Conservation (phyloP, 441 rosid species). For the Heliophila coronopifolia region DNA sequence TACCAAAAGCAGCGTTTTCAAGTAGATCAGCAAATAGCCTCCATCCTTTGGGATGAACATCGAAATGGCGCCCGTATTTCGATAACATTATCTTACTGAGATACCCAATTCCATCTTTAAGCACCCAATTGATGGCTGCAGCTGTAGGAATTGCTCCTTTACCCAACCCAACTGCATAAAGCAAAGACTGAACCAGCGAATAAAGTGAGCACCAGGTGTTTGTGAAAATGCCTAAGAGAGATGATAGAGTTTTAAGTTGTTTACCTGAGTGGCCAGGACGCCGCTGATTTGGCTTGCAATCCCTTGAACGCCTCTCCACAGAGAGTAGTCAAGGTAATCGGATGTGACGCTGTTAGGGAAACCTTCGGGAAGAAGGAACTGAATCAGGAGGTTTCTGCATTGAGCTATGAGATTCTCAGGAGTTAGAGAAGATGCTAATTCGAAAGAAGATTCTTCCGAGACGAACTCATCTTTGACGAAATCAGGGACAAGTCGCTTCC, state of each 20-base stretch:
- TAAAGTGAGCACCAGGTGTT: conserved; percentile 7
- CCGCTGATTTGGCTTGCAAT: conserved; percentile 86
- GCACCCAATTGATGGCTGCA: conserved; percentile 95
- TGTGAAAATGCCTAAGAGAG: conserved; percentile 16
- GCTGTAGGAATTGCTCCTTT: conserved; percentile 95
- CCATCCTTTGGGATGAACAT: conserved; percentile 95
- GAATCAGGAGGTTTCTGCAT: conserved; percentile 39
- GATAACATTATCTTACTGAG: conserved; percentile 83
- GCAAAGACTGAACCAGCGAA: conserved; percentile 56
- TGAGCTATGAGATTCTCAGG: conserved; percentile 36
- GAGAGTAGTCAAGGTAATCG: conserved; percentile 85
- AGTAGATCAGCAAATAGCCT: conserved; percentile 88
- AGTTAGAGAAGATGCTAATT: conserved; percentile 29
- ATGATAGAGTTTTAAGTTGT: background rate
- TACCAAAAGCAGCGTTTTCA: conserved; percentile 86
- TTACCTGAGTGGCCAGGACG: conserved; percentile 92
- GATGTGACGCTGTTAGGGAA: conserved; percentile 72
- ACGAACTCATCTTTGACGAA: conserved; percentile 46
- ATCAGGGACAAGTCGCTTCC: conserved; percentile 57
- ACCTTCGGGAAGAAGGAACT: conserved; percentile 81
- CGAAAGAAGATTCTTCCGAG: conserved; percentile 27
- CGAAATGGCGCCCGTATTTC: conserved; percentile 91
- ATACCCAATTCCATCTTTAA: conserved; percentile 94
- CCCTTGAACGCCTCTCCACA: conserved; percentile 93
- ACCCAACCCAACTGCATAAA: conserved; percentile 93